Conservation (phyloP, 129 eudicot genomes). For the Calendula officinalis region DNA sequence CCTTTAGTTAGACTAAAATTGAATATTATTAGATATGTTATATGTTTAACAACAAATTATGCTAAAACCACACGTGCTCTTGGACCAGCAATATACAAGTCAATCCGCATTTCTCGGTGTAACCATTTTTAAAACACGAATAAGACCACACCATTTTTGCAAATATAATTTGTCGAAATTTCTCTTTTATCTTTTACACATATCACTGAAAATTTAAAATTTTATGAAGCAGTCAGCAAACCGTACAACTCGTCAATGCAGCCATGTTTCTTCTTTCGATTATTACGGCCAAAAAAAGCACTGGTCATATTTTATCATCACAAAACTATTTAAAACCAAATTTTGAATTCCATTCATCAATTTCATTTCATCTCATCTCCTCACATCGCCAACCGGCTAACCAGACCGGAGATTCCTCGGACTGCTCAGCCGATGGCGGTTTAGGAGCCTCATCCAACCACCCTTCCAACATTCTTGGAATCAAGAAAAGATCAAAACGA, state of each 20-base stretch:
- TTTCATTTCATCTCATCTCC: slow-evolving; percentile 22
- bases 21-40: too few relatives aligned
- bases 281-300: slow-evolving; percentile 27
- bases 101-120: too few relatives aligned
- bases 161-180: too few relatives aligned
- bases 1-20: too few relatives aligned
- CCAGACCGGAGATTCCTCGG: slow-evolving; percentile 37
- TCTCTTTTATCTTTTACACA: too few relatives aligned
- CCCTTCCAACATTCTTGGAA: slow-evolving; percentile 28
- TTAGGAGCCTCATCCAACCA: slow-evolving; percentile 26
- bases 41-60: too few relatives aligned
- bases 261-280: neutral
- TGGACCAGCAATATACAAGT: too few relatives aligned
- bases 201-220: neutral
- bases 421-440: slow-evolving; percentile 40
- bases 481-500: slow-evolving; percentile 33
- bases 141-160: too few relatives aligned
- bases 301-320: slow-evolving; percentile 17
- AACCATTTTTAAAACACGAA: too few relatives aligned
- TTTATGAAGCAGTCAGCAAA: neutral
- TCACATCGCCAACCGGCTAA: slow-evolving; percentile 42
- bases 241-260: slow-evolving; percentile 9
- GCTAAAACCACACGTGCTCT: too few relatives aligned
- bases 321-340: slow-evolving; percentile 28
- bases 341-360: slow-evolving; percentile 10